phyloP scores from a whole-genome alignment of 1,284 basidiomycete genomes.

The Pseudozyma thailandica region DNA sequence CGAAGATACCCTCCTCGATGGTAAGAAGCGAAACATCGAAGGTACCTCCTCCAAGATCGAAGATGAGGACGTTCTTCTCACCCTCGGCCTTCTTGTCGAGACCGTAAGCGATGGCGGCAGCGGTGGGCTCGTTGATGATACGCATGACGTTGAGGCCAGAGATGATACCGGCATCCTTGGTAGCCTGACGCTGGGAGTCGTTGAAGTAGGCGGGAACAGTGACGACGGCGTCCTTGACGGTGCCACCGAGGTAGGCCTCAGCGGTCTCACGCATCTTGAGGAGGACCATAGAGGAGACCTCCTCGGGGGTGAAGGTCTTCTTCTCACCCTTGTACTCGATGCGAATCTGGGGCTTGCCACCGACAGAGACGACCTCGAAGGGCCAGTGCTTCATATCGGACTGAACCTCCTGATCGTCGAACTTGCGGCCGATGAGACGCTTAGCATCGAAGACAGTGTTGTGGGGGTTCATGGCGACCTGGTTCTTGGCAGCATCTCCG shows the following conservation, averaged over 20 bases:
- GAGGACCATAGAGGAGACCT: constrained; percentile 97
- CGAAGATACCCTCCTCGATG: constrained; percentile 98
- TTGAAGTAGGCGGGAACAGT: constrained; percentile 95
- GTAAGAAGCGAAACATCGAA: constrained; percentile 98
- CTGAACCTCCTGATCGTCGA: constrained; percentile 87
- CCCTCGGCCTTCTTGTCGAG: constrained; percentile 83
- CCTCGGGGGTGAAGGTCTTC: constrained; percentile 94
- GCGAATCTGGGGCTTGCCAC: constrained; percentile 85
- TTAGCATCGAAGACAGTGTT: constrained; percentile 82
- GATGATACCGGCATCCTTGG: constrained; percentile 92
- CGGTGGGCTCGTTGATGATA: constrained; percentile 96
- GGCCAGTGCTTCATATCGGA: constrained; percentile 94
- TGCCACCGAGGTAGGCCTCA: constrained; percentile 90
- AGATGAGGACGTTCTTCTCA: constrained; percentile 94
- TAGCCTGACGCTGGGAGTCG: constrained; percentile 94
- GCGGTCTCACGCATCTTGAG: constrained; percentile 98
- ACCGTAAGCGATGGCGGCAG: constrained; percentile 93
- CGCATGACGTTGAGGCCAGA: constrained; percentile 91
- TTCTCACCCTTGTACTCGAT: constrained; percentile 90
- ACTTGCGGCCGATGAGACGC: constrained; percentile 88
- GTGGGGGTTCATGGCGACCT: constrained; percentile 75
- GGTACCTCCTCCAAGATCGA: constrained; percentile 98
- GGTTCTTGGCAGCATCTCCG: constrained; percentile 92
- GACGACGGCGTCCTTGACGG: constrained; percentile 87
- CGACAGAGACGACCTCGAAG: constrained; percentile 85